phyloP scores from a whole-genome alignment of 2,329 filamentous ascomycete genomes.

The Beauveria sp. region DNA sequence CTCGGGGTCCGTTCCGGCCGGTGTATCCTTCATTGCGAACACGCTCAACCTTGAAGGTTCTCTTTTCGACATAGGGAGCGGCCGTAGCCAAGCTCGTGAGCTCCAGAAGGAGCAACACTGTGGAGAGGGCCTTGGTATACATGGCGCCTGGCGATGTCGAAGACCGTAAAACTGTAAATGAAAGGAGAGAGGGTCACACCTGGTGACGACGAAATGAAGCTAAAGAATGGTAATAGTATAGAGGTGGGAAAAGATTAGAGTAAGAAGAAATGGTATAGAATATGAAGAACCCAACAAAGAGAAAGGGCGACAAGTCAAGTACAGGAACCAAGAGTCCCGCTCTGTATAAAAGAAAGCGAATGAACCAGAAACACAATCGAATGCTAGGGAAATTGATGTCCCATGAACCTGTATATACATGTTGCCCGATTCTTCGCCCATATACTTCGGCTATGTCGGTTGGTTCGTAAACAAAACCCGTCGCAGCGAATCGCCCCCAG shows the following conservation, averaged over 20 bases:
- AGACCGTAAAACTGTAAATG: not conserved
- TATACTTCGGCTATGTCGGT: not conserved
- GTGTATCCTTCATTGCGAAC: conserved; percentile 47
- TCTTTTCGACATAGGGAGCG: conserved; percentile 32
- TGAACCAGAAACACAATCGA: not conserved
- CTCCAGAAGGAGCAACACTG: conserved; percentile 41
- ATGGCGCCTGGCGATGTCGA: conserved; percentile 6
- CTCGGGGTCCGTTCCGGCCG: conserved; percentile 47
- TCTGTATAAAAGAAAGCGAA: not conserved
- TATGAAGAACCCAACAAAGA: not conserved
- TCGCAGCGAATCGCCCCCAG: conserved; percentile 1
- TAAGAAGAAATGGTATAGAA: not conserved
- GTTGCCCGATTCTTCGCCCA: not conserved
- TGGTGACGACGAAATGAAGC: not conserved
- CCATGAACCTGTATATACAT: not conserved
- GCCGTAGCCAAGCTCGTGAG: conserved; percentile 38
- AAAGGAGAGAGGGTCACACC: conserved; percentile 1
- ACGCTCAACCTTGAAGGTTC: conserved; percentile 56
- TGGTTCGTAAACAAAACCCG: not conserved
- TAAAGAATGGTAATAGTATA: not conserved
- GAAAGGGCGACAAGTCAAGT: not conserved
- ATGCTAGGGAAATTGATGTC: not conserved
- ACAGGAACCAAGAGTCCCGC: not conserved
- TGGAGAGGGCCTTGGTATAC: conserved; percentile 13
- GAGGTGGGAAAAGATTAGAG: not conserved